phyloP scores from a whole-genome alignment of 176 grass and related monocot genomes.

The barley (Hordeum vulgare) region MorexV3_pseudomolecules_assembly NC_058522.1:359957821-359958320 shows the following conservation, averaged over 20 bases:
- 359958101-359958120: conserved; percentile 98
- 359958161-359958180: conserved; percentile 75
- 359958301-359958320: conserved; percentile 84
- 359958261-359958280: conserved; percentile 69
- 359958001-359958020: conserved; percentile 76
- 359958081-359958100: conserved; percentile 89
- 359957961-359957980: conserved; percentile 59
- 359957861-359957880: conserved; percentile 75
- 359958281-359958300: conserved; percentile 75
- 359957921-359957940: conserved; percentile 74
- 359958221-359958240: conserved; percentile 76
- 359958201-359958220: conserved; percentile 55
- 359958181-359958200: conserved; percentile 84
- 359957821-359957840: conserved; percentile 57
- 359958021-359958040: conserved; percentile 62
- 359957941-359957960: conserved; percentile 74
- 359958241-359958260: conserved; percentile 98
- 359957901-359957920: conserved; percentile 83
- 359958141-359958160: conserved; percentile 41
- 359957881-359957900: conserved; percentile 74
- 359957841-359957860: conserved; percentile 71
- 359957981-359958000: conserved; percentile 56
- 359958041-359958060: conserved; percentile 90
- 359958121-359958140: conserved; percentile 64
- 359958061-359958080: conserved; percentile 96